Base-by-base conservation (phyloP, 768 basidiomycete genomes). In the Lactarius akahatsu region DNA sequence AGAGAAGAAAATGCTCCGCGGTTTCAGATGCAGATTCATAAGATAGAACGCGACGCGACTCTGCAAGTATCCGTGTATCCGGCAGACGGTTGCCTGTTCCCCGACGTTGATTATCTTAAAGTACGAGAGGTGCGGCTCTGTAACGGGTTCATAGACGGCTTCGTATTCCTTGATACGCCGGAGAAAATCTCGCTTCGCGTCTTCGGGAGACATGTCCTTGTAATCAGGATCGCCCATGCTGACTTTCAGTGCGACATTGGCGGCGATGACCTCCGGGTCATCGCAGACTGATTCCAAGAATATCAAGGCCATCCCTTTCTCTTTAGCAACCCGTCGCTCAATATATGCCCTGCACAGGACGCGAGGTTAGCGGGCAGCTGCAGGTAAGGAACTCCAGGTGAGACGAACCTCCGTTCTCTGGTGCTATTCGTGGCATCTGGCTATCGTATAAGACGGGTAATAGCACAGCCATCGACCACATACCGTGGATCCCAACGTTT, bases 181-280 rank as follows among this genome's bases (percentile, higher is more conserved):
- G 63, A 91, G 77, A 76, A 99, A 99, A 78, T 99, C 97, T 30
- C 80, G 81, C 75, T 94, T 87, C 34, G 97, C 97, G 63, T 87
- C 84, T 74, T 95, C 92, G 20, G 81, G 87, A 1, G 91, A 88
- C 77, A 86, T 91, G 72, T 92, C 89, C 73, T 92, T 91, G 80
- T 99, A 99, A 76, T 99, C 97, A 0, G 97, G 97, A 79, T 99
- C 97, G 23, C 97, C 97, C 1, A 92, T 94, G 64, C 86, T 87
- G 56, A 98, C 95, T 79, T 99, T 99, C 67, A 98, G 83, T 9
- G 92, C 94, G 52, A 99, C 88, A 73, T 99, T 99, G 23, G 96
- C 89, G 0, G 97, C 96, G 66, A 99, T 95, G 69, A 96, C 85
- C 1, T 85, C 88, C 1, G 96, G 95, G 77, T 99, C 96, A 75